Evolutionary conservation across 2,329 filamentous ascomycete species (phyloP), one percentile per base, ranked within the genome.

Genomic region (Zasmidium citrigriseum): DNA sequence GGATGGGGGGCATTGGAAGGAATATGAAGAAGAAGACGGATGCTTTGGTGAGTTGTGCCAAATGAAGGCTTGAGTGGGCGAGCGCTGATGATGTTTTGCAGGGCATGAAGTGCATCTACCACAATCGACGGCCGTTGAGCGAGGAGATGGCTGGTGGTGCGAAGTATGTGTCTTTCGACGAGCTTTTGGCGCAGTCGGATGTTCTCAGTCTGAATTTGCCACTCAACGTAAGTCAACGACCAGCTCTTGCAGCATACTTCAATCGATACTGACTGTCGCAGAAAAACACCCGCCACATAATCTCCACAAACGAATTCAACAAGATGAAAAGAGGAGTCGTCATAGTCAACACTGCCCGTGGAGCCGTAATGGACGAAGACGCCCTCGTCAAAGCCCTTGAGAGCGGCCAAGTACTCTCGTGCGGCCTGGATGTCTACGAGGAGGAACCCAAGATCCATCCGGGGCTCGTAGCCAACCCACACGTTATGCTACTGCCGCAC

Each of bases 1-100:
- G 91, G 5, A 93, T 95, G 90, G 91, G 91, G 20, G 90, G 91
- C 2, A 95, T 96, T 60, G 91, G 91, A 0, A 80, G 88, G 34
- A 91, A 91, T 68, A 75, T 95, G 67, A 90, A 88, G 70, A 83
- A 79, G 71, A 92, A 92, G 75, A 89, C 87, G 2, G 80, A 84
- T 54, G 89, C 81, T 0, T 93, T 96, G 70, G 34, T 41, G 34
- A 41, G 34, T 41, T 7, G 12, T 16, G 34, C 4, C 14, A 14
- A 14, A 14, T 7, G 27, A 14, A 34, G 14, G 27, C 7, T 7
- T 34, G 7, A 7, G 27, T 34, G 27, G 27, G 4, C 18, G 34
- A n/a, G 4, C 18, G 34, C 34, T 41, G 18, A 41, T 16, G 34
- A n/a, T n/a, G 4, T 16, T n/a, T 41, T 11, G 14, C 34, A 41